A percentile compares a stretch with the other conserved stretches of the same genome.
phyloP scores from a whole-genome alignment of 768 basidiomycete genomes.

The Lactarius trivialis region DNA sequence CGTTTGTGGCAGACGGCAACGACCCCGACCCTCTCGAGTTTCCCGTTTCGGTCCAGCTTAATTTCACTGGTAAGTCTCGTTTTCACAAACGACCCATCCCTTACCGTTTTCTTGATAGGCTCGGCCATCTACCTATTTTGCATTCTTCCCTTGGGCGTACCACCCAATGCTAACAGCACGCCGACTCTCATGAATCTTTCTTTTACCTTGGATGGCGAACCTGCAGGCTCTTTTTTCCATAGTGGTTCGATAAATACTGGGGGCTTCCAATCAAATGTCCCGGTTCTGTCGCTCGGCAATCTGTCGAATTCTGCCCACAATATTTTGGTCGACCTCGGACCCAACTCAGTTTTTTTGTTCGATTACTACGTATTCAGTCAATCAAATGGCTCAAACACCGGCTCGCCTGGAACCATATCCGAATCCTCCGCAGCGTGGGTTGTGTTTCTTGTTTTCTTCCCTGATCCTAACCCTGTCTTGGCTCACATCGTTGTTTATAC shows the following conservation, averaged over 20 bases:
- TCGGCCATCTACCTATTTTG: slow-evolving; percentile 44
- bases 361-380: slow-evolving; percentile 41
- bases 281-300: slow-evolving; percentile 34
- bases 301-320: slow-evolving; percentile 38
- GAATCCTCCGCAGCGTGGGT: neutral
- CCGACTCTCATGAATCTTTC: slow-evolving; percentile 40
- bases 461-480: neutral
- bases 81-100: neutral
- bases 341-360: slow-evolving; percentile 42
- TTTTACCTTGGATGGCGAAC: slow-evolving; percentile 37
- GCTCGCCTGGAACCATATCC: neutral
- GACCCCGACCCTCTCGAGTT: slow-evolving; percentile 31
- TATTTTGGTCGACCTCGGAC: slow-evolving; percentile 39
- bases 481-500: neutral
- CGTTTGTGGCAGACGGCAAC: slow-evolving; percentile 19
- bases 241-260: slow-evolving; percentile 26
- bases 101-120: slow-evolving; percentile 31
- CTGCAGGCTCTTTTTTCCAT: slow-evolving; percentile 29
- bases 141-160: slow-evolving; percentile 31
- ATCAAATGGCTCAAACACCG: slow-evolving; percentile 12
- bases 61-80: slow-evolving; percentile 37
- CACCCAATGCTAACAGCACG: slow-evolving; percentile 25
- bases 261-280: slow-evolving; percentile 31
- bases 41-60: slow-evolving; percentile 34
- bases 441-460: neutral